These are phyloP conservation scores for Mycena leptocephala DNA, from an alignment of 768 basidiomycete genomes.

Conservation along the genomic window DNA sequence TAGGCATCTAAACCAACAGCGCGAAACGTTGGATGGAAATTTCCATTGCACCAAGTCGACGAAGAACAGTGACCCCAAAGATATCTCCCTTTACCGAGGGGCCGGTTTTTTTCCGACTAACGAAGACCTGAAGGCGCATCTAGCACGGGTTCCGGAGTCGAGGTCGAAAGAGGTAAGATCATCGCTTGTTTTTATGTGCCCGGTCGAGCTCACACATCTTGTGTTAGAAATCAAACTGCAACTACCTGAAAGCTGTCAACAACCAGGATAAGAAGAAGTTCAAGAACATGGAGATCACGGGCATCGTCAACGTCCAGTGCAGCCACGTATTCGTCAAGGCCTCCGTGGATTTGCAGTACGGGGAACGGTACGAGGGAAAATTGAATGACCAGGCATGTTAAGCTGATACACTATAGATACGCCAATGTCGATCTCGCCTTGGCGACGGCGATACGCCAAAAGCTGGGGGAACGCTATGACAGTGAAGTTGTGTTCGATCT, in stretches of 20 bases:
- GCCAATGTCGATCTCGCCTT: neutral
- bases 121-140: conserved; percentile 23
- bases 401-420: conserved; percentile 24
- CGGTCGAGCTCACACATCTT: neutral
- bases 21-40: neutral
- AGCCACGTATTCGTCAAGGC: conserved; percentile 35
- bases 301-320: conserved; percentile 38
- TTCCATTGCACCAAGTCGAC: neutral
- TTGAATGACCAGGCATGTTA: neutral
- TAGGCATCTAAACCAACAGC: neutral
- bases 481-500: neutral
- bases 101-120: conserved; percentile 31
- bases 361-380: conserved; percentile 27
- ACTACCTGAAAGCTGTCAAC: conserved; percentile 39
- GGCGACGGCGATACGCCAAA: neutral
- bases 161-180: neutral
- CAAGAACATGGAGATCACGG: conserved; percentile 39
- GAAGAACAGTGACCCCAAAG: conserved; percentile 2
- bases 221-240: conserved; percentile 42
- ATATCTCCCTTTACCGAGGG: conserved; percentile 22
- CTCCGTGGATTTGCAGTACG: conserved; percentile 37
- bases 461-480: conserved; percentile 4
- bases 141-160: neutral
- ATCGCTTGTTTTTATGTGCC: too few relatives aligned
- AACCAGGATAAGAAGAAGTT: conserved; percentile 44